Evolutionary conservation across 1,139 yeast genomes (phyloP), one percentile per base, ranked within the genome.

Genomic region (Yamadazyma conglobata): DNA sequence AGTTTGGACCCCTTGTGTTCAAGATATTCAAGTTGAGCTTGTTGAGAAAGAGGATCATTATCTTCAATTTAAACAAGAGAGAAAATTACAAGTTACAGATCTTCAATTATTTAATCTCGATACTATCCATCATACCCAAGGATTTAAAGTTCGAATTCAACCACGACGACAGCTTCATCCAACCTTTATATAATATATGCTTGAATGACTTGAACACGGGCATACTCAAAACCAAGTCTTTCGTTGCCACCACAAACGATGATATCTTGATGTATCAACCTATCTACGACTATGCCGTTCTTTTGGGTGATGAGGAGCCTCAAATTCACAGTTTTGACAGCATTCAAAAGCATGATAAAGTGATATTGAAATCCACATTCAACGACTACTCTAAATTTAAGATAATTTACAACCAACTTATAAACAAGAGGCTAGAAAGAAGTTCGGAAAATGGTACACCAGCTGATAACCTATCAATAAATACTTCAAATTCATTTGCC

Each of bases 1-100:
- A 56, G 6, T 60, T 83, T 35, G 96, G 96, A 0, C 94, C 96
- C 0, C 57, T 83, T 28, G 62, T 83, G 2, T 85, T 83, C 47
- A 73, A 73, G 15, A 53, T 84, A 5, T 86, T 85, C 79, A 84
- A 82, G 51, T 68, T 79, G 21, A 73, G 81, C 5, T 54, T 88
- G 20, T 51, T 83, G 18, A 62, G 93, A 13, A 73, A 79, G 39
- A 65, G 79, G 23, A 65, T 87, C 7, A 40, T 87, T 8, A 54
- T 87, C 4, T 69, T 82, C 42, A 73, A 74, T 43, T 59, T 73
- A 34, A 25, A 31, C 8, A 42, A 43, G 27, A 69, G 29, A n/a
- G 41, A 46, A 21, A 46, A 53, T 33, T 48, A 43, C 32, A 41
- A 37, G 21, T 35, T 46, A 19, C 54, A 62, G 15, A 48, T 66